Conservation (phyloP, 768 basidiomycete genomes). For the Pleurotus ostreatus region DNA sequence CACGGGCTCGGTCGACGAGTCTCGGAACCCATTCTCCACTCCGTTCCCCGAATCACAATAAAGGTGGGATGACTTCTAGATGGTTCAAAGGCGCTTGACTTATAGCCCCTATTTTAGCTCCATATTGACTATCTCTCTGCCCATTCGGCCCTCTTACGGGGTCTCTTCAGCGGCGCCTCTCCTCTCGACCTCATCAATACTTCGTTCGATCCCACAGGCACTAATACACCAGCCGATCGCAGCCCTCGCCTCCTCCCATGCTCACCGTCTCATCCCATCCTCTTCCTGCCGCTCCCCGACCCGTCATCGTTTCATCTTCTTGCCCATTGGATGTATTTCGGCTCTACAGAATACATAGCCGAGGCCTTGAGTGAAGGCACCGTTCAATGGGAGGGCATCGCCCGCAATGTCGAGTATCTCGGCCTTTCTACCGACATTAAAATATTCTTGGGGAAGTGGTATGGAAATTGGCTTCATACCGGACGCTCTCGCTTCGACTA, state of each 20-base stretch:
- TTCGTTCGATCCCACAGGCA: slow-evolving; percentile 25
- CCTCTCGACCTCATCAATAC: slow-evolving; percentile 53
- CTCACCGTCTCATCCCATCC: slow-evolving; percentile 58
- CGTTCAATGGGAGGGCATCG: slow-evolving; percentile 83
- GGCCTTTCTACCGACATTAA: slow-evolving; percentile 74
- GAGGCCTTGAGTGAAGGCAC: slow-evolving; percentile 58
- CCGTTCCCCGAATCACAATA: slow-evolving; percentile 55
- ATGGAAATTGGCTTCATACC: slow-evolving; percentile 55
- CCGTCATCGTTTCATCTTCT: slow-evolving; percentile 67
- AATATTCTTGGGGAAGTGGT: slow-evolving; percentile 73
- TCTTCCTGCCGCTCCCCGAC: slow-evolving; percentile 76
- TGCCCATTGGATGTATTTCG: slow-evolving; percentile 83
- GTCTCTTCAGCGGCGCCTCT: slow-evolving; percentile 65
- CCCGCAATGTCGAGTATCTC: slow-evolving; percentile 87
- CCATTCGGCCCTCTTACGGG: slow-evolving; percentile 71
- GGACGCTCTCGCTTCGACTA: slow-evolving; percentile 20
- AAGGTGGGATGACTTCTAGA: slow-evolving; percentile 41
- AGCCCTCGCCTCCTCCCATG: slow-evolving; percentile 70
- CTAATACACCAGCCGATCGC: slow-evolving; percentile 43
- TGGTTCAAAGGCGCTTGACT: background rate
- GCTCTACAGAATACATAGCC: slow-evolving; percentile 60
- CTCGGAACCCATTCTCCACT: slow-evolving; percentile 46
- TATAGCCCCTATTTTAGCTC: slow-evolving; percentile 37
- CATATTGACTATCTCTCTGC: slow-evolving; percentile 82
- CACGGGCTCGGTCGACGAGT: slow-evolving; percentile 43